A percentile compares a stretch with the other conserved stretches of the same genome.
Conservation (phyloP, 169 alveolate genomes). For the Amoebophrya sp. region DNA sequence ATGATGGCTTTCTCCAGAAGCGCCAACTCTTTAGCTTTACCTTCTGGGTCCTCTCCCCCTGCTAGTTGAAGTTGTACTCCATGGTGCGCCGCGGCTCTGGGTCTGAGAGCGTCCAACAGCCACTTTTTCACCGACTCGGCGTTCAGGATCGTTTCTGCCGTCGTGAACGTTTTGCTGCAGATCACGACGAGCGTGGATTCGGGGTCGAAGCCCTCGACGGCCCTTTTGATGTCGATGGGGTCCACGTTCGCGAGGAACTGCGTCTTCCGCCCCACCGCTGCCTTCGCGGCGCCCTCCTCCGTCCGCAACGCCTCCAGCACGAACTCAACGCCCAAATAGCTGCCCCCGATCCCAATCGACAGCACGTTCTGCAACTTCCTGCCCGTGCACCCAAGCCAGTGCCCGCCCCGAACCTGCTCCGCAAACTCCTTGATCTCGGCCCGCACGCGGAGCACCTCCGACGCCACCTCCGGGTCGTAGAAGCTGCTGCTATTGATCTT, state of each 20-base stretch:
- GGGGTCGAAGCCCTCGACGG: conserved; percentile 77
- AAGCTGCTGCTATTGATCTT: conserved; percentile 42
- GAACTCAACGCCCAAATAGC: conserved; percentile 82
- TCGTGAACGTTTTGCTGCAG: conserved; percentile 97
- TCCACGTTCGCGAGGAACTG: conserved; percentile 94
- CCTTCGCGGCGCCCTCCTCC: no score
- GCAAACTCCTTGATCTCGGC: conserved; percentile 47
- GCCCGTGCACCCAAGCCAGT: conserved; percentile 71
- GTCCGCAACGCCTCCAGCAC: conserved; percentile 39
- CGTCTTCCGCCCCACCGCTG: no score
- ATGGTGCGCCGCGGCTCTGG: no score
- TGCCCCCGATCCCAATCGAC: conserved; percentile 91
- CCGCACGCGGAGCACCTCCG: conserved; percentile 39
- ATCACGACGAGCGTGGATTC: conserved; percentile 82
- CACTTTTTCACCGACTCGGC: conserved; percentile 80
- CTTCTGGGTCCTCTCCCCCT: no score
- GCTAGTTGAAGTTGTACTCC: no score
- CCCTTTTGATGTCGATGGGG: conserved; percentile 88
- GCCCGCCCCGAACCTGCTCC: conserved; percentile 58
- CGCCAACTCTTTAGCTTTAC: no score
- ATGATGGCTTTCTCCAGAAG: no score
- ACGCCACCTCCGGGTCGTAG: conserved; percentile 32
- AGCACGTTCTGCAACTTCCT: conserved; percentile 61
- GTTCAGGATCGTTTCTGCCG: conserved; percentile 97
- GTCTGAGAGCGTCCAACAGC: conserved; percentile 64